These are phyloP conservation scores for Carex cristatella DNA, from an alignment of 176 grass and related monocot species.

Conservation along the genomic window DNA sequence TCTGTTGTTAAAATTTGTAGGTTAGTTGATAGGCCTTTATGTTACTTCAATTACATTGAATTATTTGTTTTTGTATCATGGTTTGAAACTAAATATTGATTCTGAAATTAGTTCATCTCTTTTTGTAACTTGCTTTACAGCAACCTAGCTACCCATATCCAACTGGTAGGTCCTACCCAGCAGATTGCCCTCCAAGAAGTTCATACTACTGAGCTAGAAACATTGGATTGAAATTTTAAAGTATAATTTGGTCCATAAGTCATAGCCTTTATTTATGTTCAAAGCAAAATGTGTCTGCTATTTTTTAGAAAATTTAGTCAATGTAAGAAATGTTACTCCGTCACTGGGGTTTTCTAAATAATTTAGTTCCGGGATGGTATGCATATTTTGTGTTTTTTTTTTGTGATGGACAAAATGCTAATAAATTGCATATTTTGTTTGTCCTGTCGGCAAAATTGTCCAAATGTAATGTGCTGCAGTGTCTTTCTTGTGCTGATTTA, in stretches of 20 bases:
- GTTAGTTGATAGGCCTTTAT: not conserved
- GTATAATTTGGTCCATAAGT: not conserved
- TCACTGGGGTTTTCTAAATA: not conserved
- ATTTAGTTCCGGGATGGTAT: not conserved
- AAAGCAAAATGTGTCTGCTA: not conserved
- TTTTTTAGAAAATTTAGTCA: not conserved
- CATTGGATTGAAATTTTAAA: not conserved
- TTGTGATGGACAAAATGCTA: not conserved
- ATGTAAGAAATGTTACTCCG: not conserved
- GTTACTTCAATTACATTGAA: not conserved
- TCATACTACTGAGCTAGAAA: conserved; percentile 8
- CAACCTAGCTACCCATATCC: conserved; percentile 11
- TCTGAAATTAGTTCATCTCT: not conserved
- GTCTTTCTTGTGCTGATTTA: not conserved
- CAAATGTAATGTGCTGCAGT: not conserved
- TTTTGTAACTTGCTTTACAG: not conserved
- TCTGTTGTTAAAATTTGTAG: not conserved
- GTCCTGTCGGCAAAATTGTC: not conserved
- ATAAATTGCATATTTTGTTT: not conserved
- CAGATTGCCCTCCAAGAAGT: conserved; percentile 16
- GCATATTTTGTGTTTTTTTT: not conserved
- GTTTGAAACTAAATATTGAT: not conserved
- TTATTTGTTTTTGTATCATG: not conserved
- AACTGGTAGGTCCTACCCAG: not conserved
- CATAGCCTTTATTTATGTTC: not conserved